Base-by-base conservation (phyloP, 371 early-diverging fungal genomes). In the Dipsacomyces acuminosporus region DNA sequence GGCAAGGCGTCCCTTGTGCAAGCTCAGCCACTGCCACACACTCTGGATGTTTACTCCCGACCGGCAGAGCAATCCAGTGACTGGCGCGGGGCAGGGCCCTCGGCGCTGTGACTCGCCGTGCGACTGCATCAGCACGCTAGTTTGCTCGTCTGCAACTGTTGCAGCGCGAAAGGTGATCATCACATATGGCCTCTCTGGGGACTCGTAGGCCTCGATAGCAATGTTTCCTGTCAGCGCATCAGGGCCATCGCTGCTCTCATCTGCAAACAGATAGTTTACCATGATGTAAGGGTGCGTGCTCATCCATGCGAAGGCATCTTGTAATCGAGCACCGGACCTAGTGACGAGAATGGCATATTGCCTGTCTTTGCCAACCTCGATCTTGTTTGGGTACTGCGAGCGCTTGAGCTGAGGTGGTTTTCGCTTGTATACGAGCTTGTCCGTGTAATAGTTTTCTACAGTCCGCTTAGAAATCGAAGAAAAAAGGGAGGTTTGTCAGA, bases 21-120 rank as follows among this genome's bases (percentile, higher is more conserved):
- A 26, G 6, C 44, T 51, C 18, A 67, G 62, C 67, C 67, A 61
- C 48, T 61, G 67, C 67, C 67, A 67, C 11, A 67, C 42, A 41
- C 61, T 57, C 33, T 61, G 49, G 1, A 67, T 25, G 35, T 51
- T 57, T 6, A 58, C 57, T 4, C 54, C 67, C 6, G 61, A 48
- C 5, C 52, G 40, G 19, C 61, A 57, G 25, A 67, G 38, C 11
- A 67, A 34, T 11, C 45, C 67, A 3, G 67, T 61, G 4, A 34
- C 9, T 0, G 67, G 67, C 0, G 60, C 52, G 21, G 65, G 65
- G 18, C 60, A 59, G 0, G 60, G 49, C 0, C 65, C 65, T 2
- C 51, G 19, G 0, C 58, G 34, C 8, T 44, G 45, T 8, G 57
- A 56, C 13, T 47, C 21, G 2, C 67, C 67, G 20, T 58, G 53